A percentile compares a stretch with the other conserved stretches of the same genome.
Evolutionary conservation across 2,329 filamentous ascomycete species (phyloP).

Genomic region (Pleoardoris graminearum): DNA sequence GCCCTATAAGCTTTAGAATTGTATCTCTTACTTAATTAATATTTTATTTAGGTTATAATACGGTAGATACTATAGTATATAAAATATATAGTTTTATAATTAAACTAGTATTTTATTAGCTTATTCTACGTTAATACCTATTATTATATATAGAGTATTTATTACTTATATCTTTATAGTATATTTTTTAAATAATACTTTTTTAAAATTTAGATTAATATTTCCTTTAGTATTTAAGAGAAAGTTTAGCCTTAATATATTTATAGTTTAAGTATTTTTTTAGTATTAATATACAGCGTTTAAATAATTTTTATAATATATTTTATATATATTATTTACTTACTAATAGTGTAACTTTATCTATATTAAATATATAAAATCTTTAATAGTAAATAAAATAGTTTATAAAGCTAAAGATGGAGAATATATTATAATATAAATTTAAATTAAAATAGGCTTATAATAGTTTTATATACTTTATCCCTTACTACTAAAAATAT

Average conservation of each 20-base stretch:
- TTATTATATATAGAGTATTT: neutral
- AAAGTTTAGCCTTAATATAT: slow-evolving; percentile 4
- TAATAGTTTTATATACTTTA: slow-evolving; percentile 7
- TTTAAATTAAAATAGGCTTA: slow-evolving; percentile 3
- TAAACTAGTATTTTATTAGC: slow-evolving; percentile 1
- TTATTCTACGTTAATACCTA: neutral
- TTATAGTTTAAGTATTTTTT: slow-evolving; percentile 3
- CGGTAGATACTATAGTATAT: neutral
- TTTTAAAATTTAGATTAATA: neutral
- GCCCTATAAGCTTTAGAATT: neutral
- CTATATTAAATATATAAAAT: no score
- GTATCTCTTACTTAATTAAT: neutral
- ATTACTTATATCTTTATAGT: slow-evolving; percentile 3
- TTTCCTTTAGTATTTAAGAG: slow-evolving; percentile 5
- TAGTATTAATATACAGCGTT: slow-evolving; percentile 9
- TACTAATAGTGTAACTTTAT: neutral
- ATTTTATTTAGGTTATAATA: neutral
- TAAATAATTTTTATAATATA: neutral
- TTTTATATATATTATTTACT: slow-evolving; percentile 10
- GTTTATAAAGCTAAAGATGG: no score
- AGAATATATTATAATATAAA: neutral
- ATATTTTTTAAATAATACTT: slow-evolving; percentile 2
- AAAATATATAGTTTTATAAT: neutral
- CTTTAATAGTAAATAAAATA: no score
- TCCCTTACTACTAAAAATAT: slow-evolving; percentile 8